These are phyloP conservation scores for Leishmania major DNA, from an alignment of 208 protist genomes.

Conservation along the genomic window DNA sequence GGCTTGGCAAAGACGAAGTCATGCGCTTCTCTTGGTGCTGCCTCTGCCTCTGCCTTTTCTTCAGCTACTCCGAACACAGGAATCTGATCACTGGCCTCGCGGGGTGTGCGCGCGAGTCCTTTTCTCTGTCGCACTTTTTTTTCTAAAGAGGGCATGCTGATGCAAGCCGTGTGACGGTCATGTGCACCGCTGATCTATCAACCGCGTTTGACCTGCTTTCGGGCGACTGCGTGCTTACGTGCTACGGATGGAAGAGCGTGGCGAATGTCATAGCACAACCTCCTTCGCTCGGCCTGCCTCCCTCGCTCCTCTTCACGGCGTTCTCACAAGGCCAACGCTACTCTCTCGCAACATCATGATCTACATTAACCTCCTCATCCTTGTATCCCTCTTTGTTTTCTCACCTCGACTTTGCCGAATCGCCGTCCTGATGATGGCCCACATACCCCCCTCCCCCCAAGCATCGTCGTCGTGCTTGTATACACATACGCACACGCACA, in stretches of 20 bases:
- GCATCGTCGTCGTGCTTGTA: neutral
- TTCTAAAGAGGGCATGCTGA: neutral
- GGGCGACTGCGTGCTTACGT: neutral
- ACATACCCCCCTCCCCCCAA: neutral
- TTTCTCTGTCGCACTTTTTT: neutral
- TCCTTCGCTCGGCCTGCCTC: neutral
- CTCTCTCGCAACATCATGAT: neutral
- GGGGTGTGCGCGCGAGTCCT: neutral
- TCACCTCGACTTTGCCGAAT: neutral
- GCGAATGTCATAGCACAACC: neutral
- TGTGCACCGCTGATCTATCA: neutral
- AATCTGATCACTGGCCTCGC: neutral
- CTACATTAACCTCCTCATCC: neutral
- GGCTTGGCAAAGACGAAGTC: neutral
- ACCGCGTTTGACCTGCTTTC: neutral
- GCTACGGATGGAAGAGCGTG: neutral
- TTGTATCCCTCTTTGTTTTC: neutral
- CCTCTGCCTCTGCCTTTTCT: neutral
- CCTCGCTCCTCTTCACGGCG: neutral
- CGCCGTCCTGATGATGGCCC: neutral
- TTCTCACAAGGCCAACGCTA: neutral
- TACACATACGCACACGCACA: slow-evolving; percentile 8
- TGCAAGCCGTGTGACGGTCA: neutral
- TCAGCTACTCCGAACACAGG: neutral
- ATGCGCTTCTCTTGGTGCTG: neutral